A percentile compares a stretch with the other conserved stretches of the same genome.
Evolutionary conservation across 306 rosid genomes (phyloP).

Genomic region (Oemleria cerasiformis): DNA sequence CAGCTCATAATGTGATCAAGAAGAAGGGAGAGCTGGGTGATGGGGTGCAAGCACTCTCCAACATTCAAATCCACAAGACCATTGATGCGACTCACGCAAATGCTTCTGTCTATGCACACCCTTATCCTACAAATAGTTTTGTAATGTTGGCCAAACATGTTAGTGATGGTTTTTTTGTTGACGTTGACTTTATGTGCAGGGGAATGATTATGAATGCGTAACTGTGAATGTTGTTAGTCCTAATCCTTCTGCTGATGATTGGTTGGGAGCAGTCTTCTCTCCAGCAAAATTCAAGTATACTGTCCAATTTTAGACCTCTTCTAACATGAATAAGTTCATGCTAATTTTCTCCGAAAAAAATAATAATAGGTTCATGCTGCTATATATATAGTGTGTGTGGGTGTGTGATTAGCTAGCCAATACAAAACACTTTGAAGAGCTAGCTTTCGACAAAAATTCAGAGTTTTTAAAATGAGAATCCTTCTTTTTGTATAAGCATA

Average conservation of each 20-base stretch:
- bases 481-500: no score
- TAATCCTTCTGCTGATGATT: constrained; percentile 33
- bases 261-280: constrained; percentile 49
- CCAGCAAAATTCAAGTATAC: constrained; percentile 39
- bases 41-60: constrained; percentile 36
- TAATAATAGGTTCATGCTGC: no score
- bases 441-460: no score
- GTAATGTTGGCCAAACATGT: neutral
- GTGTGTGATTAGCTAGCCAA: no score
- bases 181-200: constrained; percentile 21
- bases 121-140: neutral
- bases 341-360: no score
- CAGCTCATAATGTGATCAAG: neutral
- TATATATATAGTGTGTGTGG: no score
- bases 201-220: constrained; percentile 34
- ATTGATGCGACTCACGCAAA: constrained; percentile 25
- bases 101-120: constrained; percentile 24
- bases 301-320: neutral
- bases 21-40: constrained; percentile 14
- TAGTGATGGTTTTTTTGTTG: neutral
- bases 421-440: no score
- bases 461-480: no score
- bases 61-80: constrained; percentile 35
- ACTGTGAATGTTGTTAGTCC: constrained; percentile 30
- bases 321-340: neutral